Evolutionary conservation across 2,329 filamentous ascomycete species (phyloP).

Genomic region (Pseudogymnoascus sp.): DNA sequence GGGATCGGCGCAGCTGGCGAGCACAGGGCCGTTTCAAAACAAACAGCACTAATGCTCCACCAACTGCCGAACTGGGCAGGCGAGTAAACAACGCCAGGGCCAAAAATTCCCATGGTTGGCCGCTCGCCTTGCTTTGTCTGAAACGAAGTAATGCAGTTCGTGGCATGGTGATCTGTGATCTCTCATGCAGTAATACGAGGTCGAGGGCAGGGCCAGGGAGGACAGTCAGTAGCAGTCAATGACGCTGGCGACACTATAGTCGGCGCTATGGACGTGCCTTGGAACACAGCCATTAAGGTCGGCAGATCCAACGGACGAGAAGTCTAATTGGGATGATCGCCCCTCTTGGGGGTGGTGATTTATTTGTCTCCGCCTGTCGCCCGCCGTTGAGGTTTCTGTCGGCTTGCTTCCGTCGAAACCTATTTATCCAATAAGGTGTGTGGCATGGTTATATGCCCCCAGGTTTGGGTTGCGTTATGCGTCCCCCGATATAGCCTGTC

Average conservation of each 20-base stretch:
- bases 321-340: background rate
- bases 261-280: background rate
- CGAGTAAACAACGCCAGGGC: background rate
- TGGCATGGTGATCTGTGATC: background rate
- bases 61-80: slow-evolving; percentile 5
- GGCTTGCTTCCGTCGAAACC: background rate
- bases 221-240: background rate
- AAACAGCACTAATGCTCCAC: background rate
- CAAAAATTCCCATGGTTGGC: background rate
- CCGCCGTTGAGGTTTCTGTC: background rate
- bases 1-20: background rate
- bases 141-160: background rate
- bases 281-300: background rate
- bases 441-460: background rate
- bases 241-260: background rate
- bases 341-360: background rate
- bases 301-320: background rate
- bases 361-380: background rate
- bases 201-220: background rate
- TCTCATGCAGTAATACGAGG: background rate
- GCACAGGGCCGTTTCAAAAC: background rate
- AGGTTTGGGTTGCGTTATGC: background rate
- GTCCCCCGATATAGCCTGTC: background rate
- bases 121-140: background rate
- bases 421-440: background rate